phyloP scores from a whole-genome alignment of 2,329 filamentous ascomycete genomes.

The Metarhizium brunneum region DNA sequence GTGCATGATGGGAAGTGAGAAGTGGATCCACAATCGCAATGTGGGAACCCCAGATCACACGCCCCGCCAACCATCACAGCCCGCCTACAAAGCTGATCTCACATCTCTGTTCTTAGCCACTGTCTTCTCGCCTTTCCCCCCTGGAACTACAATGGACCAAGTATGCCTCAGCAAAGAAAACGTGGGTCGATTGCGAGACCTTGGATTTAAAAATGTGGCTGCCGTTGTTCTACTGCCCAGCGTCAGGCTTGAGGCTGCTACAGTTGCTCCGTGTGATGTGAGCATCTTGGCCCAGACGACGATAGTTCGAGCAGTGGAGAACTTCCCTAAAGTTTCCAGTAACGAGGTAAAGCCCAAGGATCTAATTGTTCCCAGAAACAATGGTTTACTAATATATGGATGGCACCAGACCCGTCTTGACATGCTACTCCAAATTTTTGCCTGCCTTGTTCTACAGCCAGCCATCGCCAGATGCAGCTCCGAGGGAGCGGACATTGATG shows the following conservation, averaged over 20 bases:
- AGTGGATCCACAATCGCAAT: no score
- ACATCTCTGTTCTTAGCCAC: not conserved
- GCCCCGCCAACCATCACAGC: no score
- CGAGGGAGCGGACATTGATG: not conserved
- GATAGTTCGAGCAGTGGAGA: not conserved
- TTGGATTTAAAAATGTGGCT: not conserved
- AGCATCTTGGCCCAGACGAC: not conserved
- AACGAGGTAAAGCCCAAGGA: not conserved
- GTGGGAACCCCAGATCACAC: no score
- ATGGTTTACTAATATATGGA: not conserved
- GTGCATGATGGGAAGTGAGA: no score
- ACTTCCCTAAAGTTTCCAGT: not conserved
- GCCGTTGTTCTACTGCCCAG: not conserved
- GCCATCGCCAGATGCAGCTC: not conserved
- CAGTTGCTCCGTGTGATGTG: not conserved
- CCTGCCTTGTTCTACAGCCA: not conserved
- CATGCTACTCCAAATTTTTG: not conserved
- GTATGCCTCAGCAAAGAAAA: conserved; percentile 1
- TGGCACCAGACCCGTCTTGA: not conserved
- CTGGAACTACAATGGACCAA: not conserved
- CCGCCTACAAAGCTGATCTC: not conserved
- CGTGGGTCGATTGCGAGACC: not conserved
- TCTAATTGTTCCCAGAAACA: not conserved
- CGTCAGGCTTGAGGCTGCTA: not conserved
- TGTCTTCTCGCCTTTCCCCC: not conserved